These are phyloP conservation scores for Halocafeteria seosinensis DNA, from an alignment of 108 stramenopile genomes.

Conservation along the genomic window DNA sequence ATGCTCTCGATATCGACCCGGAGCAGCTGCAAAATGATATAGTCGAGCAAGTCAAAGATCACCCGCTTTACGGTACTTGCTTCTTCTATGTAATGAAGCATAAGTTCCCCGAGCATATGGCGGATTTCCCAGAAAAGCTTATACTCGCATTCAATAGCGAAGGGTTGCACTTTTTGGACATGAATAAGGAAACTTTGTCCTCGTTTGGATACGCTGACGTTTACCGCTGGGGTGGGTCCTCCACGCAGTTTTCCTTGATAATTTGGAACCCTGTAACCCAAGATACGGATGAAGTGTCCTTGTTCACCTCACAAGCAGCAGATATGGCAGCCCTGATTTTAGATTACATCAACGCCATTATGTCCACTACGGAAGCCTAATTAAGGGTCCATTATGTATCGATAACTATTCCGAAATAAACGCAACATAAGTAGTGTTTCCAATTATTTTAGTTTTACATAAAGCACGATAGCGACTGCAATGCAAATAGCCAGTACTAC, in stretches of 20 bases:
- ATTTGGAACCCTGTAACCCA: conserved; percentile 28
- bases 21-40: conserved; percentile 20
- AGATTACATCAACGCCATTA: conserved; percentile 44
- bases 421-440: too few species aligned
- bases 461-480: too few species aligned
- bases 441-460: too few species aligned
- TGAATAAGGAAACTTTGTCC: conserved; percentile 5
- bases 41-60: not conserved
- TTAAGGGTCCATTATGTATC: not conserved
- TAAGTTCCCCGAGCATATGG: conserved; percentile 3
- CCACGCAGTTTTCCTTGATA: conserved; percentile 32
- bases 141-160: conserved; percentile 33
- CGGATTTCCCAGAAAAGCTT: conserved; percentile 22
- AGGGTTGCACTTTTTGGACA: conserved; percentile 24
- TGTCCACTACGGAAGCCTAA: conserved; percentile 4
- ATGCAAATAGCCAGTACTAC: too few species aligned
- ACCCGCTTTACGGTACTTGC: conserved; percentile 32
- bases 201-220: conserved; percentile 41
- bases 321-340: conserved; percentile 45
- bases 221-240: conserved; percentile 42
- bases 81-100: conserved; percentile 36
- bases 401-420: too few species aligned
- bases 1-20: conserved; percentile 19
- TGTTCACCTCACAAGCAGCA: conserved; percentile 32
- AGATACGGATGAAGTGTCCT: conserved; percentile 27